Evolutionary conservation across 306 rosid genomes (phyloP), one percentile per base, ranked within the genome.

Genomic region (Citrullus mucosospermus): DNA sequence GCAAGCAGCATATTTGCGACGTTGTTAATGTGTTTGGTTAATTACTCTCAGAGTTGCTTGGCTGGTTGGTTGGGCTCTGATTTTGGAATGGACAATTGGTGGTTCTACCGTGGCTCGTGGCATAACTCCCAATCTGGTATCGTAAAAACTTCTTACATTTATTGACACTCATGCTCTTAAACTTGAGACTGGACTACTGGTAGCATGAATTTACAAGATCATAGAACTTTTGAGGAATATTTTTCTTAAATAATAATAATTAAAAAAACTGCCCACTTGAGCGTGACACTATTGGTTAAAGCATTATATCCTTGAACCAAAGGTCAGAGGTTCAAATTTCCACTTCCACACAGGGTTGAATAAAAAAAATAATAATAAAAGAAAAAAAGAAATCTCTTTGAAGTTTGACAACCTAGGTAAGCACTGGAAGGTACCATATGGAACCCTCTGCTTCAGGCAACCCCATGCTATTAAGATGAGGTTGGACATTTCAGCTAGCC

Each of bases 21-120:
- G 20, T 69, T 13, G 4, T 53, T 16, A 16, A 53, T 53, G 8
- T 53, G 25, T 72, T 60, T 56, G 66, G 53, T 56, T 43, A n/a
- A 76, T 51, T 87, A 28, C 74, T 66, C 79, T 48, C 80, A 94
- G 98, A 25, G 92, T 89, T 78, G 98, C 97, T 87, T 95, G 98
- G 98, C 83, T 95, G 83, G 79, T 95, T 30, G 98, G 98, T 11
- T 95, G 98, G 98, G 86, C 97, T 44, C 80, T 95, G 85, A 78
- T 95, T 74, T 80, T 95, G 78, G 98, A 95, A 85, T 95, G 93
- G 83, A 89, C 97, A 50, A 87, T 95, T 50, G 93, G 97, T 50
- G 88, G 96, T 32, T 83, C 98, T 46, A 91, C 97, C n/a, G 97
- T 89, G 80, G 97, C 98, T 69, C 96, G 98, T 59, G 97, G 98